A percentile compares a stretch with the other conserved stretches of the same genome.
Conservation (phyloP, 1,284 basidiomycete genomes). For the Cryptococcus jaspeensis region DNA sequence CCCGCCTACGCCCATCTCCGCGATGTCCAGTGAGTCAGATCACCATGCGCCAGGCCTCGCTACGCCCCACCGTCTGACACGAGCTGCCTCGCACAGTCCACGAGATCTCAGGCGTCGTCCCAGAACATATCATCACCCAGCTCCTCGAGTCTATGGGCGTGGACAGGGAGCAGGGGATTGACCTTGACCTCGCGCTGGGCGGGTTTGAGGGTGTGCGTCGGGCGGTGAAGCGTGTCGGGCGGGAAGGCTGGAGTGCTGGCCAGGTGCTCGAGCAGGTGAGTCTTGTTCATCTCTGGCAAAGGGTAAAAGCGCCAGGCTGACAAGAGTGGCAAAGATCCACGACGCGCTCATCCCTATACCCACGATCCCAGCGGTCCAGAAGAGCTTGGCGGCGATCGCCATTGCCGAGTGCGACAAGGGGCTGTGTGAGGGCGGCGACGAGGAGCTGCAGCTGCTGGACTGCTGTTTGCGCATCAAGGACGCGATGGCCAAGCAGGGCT, state of each 20-base stretch:
- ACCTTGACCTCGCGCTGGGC: constrained; percentile 57
- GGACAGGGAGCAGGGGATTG: constrained; percentile 56
- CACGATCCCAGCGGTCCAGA: constrained; percentile 74
- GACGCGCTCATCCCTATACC: constrained; percentile 84
- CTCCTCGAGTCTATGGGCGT: constrained; percentile 77
- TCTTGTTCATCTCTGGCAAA: background rate
- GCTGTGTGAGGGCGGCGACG: constrained; percentile 94
- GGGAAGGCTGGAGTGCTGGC: constrained; percentile 88
- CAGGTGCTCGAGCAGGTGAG: constrained; percentile 84
- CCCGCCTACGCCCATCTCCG: constrained; percentile 70
- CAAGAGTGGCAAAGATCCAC: constrained; percentile 64
- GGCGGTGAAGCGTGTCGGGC: constrained; percentile 72
- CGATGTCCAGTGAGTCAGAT: constrained; percentile 51
- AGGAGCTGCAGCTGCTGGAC: constrained; percentile 92
- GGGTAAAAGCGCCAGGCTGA: too few species aligned
- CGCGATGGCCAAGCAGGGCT: constrained; percentile 49
- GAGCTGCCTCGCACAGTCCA: constrained; percentile 59
- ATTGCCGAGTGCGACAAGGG: constrained; percentile 97
- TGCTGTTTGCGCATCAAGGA: constrained; percentile 76
- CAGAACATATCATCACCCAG: constrained; percentile 66
- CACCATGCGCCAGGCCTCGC: background rate
- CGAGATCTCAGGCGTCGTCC: constrained; percentile 96
- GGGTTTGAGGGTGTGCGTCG: constrained; percentile 70
- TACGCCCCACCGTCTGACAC: background rate
- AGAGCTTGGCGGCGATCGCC: constrained; percentile 75